Evolutionary conservation across 2,329 filamentous ascomycete species (phyloP), one percentile per base, ranked within the genome.

Genomic region (Colletotrichum sp.): DNA sequence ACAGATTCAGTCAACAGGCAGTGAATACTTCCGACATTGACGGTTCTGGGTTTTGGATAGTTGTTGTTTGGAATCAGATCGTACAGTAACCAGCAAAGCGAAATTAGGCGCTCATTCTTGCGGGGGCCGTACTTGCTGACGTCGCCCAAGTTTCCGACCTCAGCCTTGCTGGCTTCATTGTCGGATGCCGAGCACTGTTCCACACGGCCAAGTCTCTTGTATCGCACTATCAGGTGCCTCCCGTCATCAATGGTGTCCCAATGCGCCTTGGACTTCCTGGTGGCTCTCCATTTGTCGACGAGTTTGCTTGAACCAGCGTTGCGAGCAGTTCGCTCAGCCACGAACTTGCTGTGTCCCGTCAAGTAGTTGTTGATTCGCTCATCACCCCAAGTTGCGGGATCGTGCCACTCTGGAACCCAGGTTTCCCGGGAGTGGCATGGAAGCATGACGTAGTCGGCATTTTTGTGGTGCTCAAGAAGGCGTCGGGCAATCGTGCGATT

Each of bases 1-100:
- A 6, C 52, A 2, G 52, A 26, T 7, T 5, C 21, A 0, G 13
- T 26, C 21, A 57, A 8, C 3, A 57, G 52, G 16, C 8, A 21
- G 7, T 57, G 24, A 4, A 57, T 2, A 1, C 16, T 2, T 26
- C 13, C 6, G 3, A 14, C 3, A 0, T 24, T 26, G 52, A 7
- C 3, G 9, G 8, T 26, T 4, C 16, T 55, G 52, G 52, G n/a
- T 10, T 55, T 55, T 1, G 24, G n/a, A 28, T 2, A 14, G 28
- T 28, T 2, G 28, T 28, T 57, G 0, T 57, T 57, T 1, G 52
- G 52, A 4, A 57, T 14, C 1, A 57, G 52, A 16, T 57, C 52
- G 52, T 57, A 26, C n/a, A 57, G 6, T 12, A 57, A 7, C 52
- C 52, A 57, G 13, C 52, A 57, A n/a, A 26, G 52, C 3, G 52